A percentile compares a stretch with the other conserved stretches of the same genome.
Evolutionary conservation across 495 filamentous ascomycete genomes (phyloP).

Genomic region (Hypoxylon lienhwacheense): DNA sequence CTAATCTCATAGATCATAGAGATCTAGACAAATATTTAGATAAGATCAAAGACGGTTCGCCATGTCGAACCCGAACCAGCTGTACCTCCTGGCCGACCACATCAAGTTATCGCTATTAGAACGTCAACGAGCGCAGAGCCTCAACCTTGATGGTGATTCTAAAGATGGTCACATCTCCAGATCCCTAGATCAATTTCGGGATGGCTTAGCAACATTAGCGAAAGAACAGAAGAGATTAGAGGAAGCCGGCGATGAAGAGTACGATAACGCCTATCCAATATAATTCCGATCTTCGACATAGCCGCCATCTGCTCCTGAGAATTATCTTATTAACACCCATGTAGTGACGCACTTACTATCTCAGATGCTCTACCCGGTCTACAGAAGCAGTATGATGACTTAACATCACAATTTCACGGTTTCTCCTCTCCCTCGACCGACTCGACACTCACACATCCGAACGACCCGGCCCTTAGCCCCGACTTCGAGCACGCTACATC

Average conservation of each 20-base stretch:
- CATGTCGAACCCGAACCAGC: constrained; percentile 64
- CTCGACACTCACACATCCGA: constrained; percentile 60
- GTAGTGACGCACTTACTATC: constrained; percentile 51
- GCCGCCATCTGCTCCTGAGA: neutral
- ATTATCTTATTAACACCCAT: constrained; percentile 16
- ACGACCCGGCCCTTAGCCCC: constrained; percentile 63
- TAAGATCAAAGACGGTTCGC: constrained; percentile 12
- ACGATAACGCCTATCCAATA: constrained; percentile 5
- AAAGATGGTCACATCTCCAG: constrained; percentile 89
- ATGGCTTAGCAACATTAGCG: constrained; percentile 77
- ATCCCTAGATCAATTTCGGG: constrained; percentile 81
- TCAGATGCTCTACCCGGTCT: constrained; percentile 55
- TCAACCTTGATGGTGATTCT: constrained; percentile 76
- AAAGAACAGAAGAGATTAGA: constrained; percentile 64
- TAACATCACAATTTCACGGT: constrained; percentile 64
- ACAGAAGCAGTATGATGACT: constrained; percentile 60
- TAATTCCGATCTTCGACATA: constrained; percentile 3
- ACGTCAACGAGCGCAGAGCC: constrained; percentile 82
- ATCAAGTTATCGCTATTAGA: constrained; percentile 81
- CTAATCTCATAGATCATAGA: constrained; percentile 2
- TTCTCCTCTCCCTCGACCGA: constrained; percentile 52
- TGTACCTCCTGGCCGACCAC: constrained; percentile 75
- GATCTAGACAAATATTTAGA: neutral
- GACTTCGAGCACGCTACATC: constrained; percentile 70
- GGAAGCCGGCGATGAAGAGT: constrained; percentile 61